These are phyloP conservation scores for Corylus heterophylla DNA, from an alignment of 306 rosid species.

Conservation along the genomic window DNA sequence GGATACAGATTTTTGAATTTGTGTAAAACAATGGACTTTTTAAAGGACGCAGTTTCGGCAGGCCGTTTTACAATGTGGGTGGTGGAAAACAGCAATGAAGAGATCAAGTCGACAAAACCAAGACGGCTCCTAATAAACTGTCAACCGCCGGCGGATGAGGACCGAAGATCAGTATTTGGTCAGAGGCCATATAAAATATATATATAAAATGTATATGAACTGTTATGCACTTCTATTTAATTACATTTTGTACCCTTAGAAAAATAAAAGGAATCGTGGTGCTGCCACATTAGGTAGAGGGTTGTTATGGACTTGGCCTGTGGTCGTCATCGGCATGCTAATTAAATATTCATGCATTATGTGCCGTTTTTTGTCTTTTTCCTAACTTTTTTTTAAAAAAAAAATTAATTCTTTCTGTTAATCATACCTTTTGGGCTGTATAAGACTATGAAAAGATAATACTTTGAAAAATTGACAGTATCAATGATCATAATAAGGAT, in stretches of 20 bases:
- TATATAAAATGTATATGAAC: conserved; percentile 24
- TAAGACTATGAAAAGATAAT: not conserved
- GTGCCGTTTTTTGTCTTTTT: not conserved
- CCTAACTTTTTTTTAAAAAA: not conserved
- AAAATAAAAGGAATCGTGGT: not conserved
- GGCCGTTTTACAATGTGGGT: conserved; percentile 17
- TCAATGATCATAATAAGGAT: no score
- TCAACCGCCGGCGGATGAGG: conserved; percentile 28
- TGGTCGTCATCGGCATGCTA: conserved; percentile 30
- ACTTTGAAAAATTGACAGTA: not conserved
- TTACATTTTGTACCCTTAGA: not conserved
- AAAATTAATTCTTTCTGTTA: not conserved
- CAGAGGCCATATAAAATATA: not conserved
- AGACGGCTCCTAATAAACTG: not conserved
- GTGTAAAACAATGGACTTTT: no score
- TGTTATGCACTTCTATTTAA: conserved; percentile 33
- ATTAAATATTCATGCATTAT: conserved; percentile 9
- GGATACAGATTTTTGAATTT: not conserved
- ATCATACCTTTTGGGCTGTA: not conserved
- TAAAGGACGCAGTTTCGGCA: no score
- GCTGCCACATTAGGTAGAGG: not conserved
- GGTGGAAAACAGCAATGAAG: no score
- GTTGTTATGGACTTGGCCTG: conserved; percentile 55
- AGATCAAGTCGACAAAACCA: conserved; percentile 32
- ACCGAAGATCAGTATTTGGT: not conserved